Conservation (phyloP, 2,329 filamentous ascomycete species). For the Fusarium sp. region DNA sequence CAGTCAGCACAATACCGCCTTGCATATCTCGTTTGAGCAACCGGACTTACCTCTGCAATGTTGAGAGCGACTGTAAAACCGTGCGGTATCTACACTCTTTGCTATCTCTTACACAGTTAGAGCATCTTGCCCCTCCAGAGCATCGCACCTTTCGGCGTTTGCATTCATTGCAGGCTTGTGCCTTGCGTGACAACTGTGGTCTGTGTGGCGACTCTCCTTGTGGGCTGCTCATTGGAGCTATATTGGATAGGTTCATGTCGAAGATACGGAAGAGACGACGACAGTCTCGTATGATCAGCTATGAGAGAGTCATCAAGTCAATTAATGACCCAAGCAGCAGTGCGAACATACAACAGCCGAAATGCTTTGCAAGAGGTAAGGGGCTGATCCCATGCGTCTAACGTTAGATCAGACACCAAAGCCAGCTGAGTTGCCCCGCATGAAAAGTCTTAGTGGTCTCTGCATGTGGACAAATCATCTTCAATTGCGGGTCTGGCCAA, state of each 20-base stretch:
- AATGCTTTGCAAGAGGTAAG: no score
- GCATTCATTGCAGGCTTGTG: constrained; percentile 28
- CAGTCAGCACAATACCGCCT: background rate
- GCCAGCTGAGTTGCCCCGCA: no score
- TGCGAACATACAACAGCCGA: no score
- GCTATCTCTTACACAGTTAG: constrained; percentile 6
- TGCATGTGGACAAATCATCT: no score
- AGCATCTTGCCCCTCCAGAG: constrained; percentile 16
- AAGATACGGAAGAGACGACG: no score
- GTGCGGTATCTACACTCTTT: background rate
- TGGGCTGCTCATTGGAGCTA: constrained; percentile 12
- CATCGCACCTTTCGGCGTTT: constrained; percentile 30
- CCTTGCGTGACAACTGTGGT: constrained; percentile 5
- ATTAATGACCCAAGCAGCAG: background rate
- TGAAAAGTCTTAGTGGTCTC: no score
- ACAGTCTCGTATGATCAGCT: background rate
- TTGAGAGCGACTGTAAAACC: background rate
- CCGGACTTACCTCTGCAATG: background rate
- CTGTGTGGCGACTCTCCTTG: constrained; percentile 4
- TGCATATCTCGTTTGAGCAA: background rate
- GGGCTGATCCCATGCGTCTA: no score
- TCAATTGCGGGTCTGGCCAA: no score
- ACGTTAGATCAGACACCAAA: no score
- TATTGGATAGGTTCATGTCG: background rate
- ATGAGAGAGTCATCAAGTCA: background rate